Conservation (phyloP, 1,284 basidiomycete genomes). For the Puccinia polysora region DNA sequence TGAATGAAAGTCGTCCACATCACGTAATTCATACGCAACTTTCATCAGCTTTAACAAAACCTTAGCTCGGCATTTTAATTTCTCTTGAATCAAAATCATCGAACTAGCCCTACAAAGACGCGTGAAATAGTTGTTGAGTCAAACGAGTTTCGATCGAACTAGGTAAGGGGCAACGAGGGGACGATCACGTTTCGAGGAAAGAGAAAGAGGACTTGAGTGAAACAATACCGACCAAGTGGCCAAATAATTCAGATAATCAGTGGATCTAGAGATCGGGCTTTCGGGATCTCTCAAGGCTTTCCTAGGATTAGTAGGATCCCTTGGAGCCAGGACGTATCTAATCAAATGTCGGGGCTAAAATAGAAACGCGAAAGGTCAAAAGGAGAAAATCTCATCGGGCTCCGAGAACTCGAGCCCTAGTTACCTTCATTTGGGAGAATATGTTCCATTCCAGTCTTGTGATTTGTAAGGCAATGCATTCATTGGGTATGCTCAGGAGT, state of each 20-base stretch:
- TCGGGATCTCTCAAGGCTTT: conserved; percentile 46
- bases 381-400: background rate
- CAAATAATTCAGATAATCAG: conserved; percentile 50
- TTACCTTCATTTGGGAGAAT: conserved; percentile 44
- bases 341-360: conserved; percentile 50
- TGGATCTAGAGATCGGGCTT: conserved; percentile 48
- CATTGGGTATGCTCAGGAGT: conserved; percentile 38
- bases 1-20: conserved; percentile 51
- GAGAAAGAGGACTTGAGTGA: background rate
- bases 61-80: conserved; percentile 47
- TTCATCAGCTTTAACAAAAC: conserved; percentile 50
- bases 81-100: conserved; percentile 50
- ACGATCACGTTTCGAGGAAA: background rate
- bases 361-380: background rate
- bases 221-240: conserved; percentile 47
- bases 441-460: conserved; percentile 50
- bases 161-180: background rate
- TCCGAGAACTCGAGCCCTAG: background rate
- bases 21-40: conserved; percentile 48
- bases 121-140: conserved; percentile 38
- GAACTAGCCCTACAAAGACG: conserved; percentile 49
- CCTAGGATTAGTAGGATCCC: conserved; percentile 47
- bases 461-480: conserved; percentile 49
- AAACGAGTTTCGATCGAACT: background rate
- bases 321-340: conserved; percentile 50